Percentiles rank a stretch among this genome's conserved stretches.
Evolutionary conservation across 208 protist genomes (phyloP).

Genomic region (Crithidia bombi): DNA sequence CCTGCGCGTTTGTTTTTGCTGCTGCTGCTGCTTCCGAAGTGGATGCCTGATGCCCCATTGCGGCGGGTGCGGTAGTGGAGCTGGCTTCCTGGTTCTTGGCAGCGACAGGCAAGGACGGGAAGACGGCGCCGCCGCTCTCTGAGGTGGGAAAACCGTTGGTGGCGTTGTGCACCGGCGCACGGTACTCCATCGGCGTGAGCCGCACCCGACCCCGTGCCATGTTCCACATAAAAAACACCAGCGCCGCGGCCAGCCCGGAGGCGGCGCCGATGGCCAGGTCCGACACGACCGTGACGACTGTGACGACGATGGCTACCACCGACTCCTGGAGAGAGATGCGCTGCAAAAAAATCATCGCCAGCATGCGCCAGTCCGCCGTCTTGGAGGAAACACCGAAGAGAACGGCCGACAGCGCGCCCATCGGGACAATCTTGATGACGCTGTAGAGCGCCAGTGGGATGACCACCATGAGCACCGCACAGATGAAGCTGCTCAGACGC

Average conservation of each 20-base stretch:
- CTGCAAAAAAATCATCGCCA: slow-evolving; percentile 60
- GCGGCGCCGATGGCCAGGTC: slow-evolving; percentile 60
- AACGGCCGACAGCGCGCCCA: slow-evolving; percentile 53
- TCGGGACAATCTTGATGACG: slow-evolving; percentile 60
- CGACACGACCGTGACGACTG: slow-evolving; percentile 52
- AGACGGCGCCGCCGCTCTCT: not conserved
- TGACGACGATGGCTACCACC: slow-evolving; percentile 58
- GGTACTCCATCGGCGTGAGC: slow-evolving; percentile 36
- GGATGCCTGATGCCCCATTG: not conserved
- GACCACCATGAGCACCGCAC: slow-evolving; percentile 56
- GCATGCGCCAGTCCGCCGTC: slow-evolving; percentile 62
- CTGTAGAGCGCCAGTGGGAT: slow-evolving; percentile 48
- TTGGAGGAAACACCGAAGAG: slow-evolving; percentile 60
- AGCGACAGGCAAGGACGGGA: not conserved
- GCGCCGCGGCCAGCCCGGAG: slow-evolving; percentile 44
- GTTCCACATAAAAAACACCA: slow-evolving; percentile 69
- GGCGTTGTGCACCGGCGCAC: slow-evolving; percentile 1
- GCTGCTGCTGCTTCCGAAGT: not conserved
- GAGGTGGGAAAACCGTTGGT: not conserved
- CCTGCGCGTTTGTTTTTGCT: not conserved
- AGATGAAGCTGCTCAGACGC: slow-evolving; percentile 51
- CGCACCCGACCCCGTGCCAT: slow-evolving; percentile 46
- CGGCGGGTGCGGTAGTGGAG: not conserved
- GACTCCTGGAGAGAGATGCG: slow-evolving; percentile 62
- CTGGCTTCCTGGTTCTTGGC: not conserved